Base-by-base conservation (phyloP, 345 rosid species). In the Noccaea caerulescens region DNA sequence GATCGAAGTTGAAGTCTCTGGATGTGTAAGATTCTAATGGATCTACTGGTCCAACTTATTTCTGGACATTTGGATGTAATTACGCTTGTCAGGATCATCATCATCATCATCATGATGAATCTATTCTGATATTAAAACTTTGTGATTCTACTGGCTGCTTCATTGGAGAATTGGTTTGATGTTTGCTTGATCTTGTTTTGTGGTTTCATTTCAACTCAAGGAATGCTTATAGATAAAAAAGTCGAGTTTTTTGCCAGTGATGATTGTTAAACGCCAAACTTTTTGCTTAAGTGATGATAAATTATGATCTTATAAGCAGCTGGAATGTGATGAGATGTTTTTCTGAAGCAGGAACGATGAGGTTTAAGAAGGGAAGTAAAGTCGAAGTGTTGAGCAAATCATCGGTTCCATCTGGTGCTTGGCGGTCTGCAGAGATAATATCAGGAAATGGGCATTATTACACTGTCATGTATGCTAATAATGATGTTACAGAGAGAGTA, bases 351-450 rank as follows among this genome's bases (percentile, higher is more conserved):
- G 84, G 32, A 43, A 68, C 6, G 59, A 89, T 87, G 91, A 85
- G 84, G 66, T 82, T 84, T 73, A 84, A 69, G 75, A 85, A 81
- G 69, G 92, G 93, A 62, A 76, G 73, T 63, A 83, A 80, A 71
- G 96, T 91, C 2, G 96, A 89, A 82, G 88, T 91, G 45, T 75
- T 87, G 74, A 83, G 79, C 80, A 81, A 71, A 72, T 82, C 66
- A 44, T 87, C 71, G 45, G 80, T 79, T 63, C 90, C 93, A 8
- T 86, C 86, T 6, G 86, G 91, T 60, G 86, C 84, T 5, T 91
- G 97, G 97, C 82, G 79, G 12, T 77, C 86, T 25, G 97, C 86
- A 33, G 85, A 87, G 86, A 89, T 91, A 72, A 58, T 84, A 32
- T 77, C 83, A 0, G 86, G 90, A 10, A 85, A 87, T 76, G 92